Percentiles rank a stretch among this genome's conserved stretches.
Conservation (phyloP, 768 basidiomycete genomes). For the Rhodocollybia butyracea region DNA sequence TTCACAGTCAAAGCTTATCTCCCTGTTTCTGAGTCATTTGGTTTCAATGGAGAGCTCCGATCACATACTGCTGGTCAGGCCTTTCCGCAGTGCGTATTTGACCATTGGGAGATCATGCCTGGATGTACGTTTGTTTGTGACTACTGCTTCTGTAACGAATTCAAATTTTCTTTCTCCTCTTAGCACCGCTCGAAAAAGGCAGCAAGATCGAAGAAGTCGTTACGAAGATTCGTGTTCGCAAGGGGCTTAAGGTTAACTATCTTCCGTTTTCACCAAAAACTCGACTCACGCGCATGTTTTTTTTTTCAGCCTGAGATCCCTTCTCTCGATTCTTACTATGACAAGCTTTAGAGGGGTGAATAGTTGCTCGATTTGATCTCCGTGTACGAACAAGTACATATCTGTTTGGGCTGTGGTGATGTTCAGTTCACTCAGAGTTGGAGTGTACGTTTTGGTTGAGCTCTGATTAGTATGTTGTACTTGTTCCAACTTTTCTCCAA, state of each 20-base stretch:
- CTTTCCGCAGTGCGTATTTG: slow-evolving; percentile 95
- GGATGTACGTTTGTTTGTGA: slow-evolving; percentile 54
- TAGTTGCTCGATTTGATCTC: slow-evolving; percentile 11
- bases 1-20: slow-evolving; percentile 98
- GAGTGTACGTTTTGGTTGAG: no score
- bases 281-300: neutral
- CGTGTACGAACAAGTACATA: no score
- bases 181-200: slow-evolving; percentile 85
- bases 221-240: slow-evolving; percentile 78
- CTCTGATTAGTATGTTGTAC: no score
- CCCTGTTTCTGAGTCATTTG: slow-evolving; percentile 90
- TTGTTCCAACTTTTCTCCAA: no score
- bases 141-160: neutral
- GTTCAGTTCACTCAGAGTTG: no score
- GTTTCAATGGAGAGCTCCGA: slow-evolving; percentile 96
- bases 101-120: slow-evolving; percentile 86
- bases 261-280: neutral
- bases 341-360: slow-evolving; percentile 69
- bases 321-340: slow-evolving; percentile 85
- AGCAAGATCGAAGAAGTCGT: slow-evolving; percentile 88
- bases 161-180: slow-evolving; percentile 8
- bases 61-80: slow-evolving; percentile 93
- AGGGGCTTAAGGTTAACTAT: slow-evolving; percentile 82
- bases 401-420: no score
- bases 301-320: slow-evolving; percentile 77